phyloP scores from a whole-genome alignment of 164 flowering plant genomes.

The Stephania yunnanensis region DNA sequence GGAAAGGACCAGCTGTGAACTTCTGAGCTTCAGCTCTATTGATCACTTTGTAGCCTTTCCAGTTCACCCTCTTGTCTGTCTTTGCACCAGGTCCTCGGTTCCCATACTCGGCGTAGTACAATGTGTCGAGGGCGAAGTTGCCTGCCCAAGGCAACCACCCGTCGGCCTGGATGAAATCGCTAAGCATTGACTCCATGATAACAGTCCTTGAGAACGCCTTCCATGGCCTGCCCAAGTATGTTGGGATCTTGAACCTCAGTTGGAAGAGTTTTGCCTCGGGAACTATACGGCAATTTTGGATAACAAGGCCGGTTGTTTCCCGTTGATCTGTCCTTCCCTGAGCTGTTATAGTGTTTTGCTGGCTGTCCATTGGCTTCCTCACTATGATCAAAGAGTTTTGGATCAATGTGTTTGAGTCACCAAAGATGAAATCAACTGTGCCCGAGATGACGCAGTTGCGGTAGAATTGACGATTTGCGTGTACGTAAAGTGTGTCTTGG shows the following conservation, averaged over 20 bases:
- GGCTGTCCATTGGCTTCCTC: conserved; percentile 41
- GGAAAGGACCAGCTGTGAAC: conserved; percentile 34
- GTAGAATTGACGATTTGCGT: conserved; percentile 46
- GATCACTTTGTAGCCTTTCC: conserved; percentile 32
- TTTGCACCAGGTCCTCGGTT: conserved; percentile 42
- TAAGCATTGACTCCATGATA: conserved; percentile 42
- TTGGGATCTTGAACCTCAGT: conserved; percentile 19
- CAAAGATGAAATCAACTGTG: conserved; percentile 60
- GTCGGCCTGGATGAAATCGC: conserved; percentile 40
- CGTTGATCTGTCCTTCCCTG: conserved; percentile 29
- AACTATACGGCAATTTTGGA: conserved; percentile 51
- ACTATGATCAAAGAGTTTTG: conserved; percentile 43
- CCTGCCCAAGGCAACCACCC: conserved; percentile 51
- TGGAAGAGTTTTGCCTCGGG: conserved; percentile 34
- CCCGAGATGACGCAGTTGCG: conserved; percentile 55
- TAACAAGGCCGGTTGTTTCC: conserved; percentile 34
- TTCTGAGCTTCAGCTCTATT: conserved; percentile 25
- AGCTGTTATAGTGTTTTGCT: conserved; percentile 43
- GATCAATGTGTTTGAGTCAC: conserved; percentile 34
- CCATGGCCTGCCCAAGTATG: conserved; percentile 60
- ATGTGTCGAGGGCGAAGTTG: conserved; percentile 31
- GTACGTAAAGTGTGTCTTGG: conserved; percentile 54
- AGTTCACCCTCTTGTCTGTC: conserved; percentile 28
- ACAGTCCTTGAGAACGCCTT: conserved; percentile 42
- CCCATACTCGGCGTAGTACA: conserved; percentile 41